phyloP scores from a whole-genome alignment of 148 eudicot species.

The Talinum fruticosum region DNA sequence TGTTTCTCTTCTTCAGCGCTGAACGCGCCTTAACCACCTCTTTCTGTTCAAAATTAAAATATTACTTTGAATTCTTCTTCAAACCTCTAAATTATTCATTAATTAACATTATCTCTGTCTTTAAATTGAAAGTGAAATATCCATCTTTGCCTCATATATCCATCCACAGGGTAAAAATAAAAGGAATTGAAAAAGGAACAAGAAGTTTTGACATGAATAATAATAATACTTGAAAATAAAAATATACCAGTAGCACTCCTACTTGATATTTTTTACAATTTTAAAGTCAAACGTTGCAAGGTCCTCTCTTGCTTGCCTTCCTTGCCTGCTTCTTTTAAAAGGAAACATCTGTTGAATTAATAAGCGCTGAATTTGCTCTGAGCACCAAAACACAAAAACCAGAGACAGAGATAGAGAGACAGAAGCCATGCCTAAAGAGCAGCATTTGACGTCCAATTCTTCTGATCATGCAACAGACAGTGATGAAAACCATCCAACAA shows the following conservation, averaged over 20 bases:
- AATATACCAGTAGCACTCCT: background rate
- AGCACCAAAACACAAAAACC: background rate
- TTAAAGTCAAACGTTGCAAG: conserved; percentile 24
- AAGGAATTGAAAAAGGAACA: conserved; percentile 8
- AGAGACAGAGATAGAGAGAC: background rate
- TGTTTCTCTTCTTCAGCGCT: background rate
- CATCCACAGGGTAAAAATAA: background rate
- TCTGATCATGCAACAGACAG: conserved; percentile 6
- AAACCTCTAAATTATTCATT: too few species aligned
- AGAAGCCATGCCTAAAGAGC: conserved; percentile 1
- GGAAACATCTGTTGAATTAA: background rate
- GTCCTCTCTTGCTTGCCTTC: conserved; percentile 11
- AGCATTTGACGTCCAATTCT: background rate
- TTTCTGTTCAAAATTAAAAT: too few species aligned
- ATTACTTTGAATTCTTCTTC: conserved; percentile 20
- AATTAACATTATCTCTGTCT: too few species aligned
- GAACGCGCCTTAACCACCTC: conserved; percentile 16
- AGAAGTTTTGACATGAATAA: conserved; percentile 10
- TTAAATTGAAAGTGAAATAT: too few species aligned
- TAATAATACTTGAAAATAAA: background rate
- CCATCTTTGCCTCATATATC: too few species aligned
- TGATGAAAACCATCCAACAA: background rate
- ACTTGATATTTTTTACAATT: background rate
- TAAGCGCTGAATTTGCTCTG: conserved; percentile 6
- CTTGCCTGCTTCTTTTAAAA: conserved; percentile 12